Conservation (phyloP, 2,329 filamentous ascomycete species). For the Aspergillus sp. region DNA sequence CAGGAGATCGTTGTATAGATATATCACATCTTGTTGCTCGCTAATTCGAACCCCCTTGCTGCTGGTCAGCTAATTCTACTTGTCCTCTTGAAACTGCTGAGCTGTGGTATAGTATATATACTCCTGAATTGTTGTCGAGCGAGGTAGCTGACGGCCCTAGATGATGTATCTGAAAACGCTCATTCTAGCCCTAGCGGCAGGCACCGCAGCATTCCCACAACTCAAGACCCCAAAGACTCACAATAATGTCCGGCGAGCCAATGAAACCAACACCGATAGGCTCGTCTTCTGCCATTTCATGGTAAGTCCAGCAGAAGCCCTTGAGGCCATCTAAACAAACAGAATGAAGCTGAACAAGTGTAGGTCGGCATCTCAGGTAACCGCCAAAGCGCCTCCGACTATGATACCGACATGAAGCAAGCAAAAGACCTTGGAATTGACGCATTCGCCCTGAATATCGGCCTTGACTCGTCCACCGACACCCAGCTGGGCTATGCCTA, state of each 20-base stretch:
- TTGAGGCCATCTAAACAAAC: too few relatives aligned
- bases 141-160: neutral
- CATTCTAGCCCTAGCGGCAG: conserved; percentile 19
- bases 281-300: conserved; percentile 49
- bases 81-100: neutral
- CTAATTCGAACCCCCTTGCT: neutral
- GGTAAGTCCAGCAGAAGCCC: conserved; percentile 22
- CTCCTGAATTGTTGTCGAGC: neutral
- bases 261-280: conserved; percentile 15
- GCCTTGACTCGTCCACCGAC: conserved; percentile 44
- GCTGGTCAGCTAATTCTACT: neutral
- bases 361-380: conserved; percentile 49
- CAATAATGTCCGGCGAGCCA: neutral
- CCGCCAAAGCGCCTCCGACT: conserved; percentile 44
- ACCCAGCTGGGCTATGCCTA: conserved; percentile 52
- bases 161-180: conserved; percentile 19
- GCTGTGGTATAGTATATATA: neutral
- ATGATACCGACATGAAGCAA: conserved; percentile 49
- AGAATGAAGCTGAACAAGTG: neutral
- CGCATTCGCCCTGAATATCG: conserved; percentile 54
- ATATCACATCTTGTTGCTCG: neutral
- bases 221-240: neutral
- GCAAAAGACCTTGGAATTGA: conserved; percentile 48
- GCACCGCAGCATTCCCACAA: conserved; percentile 18
- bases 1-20: neutral